Evolutionary conservation across 2,329 filamentous ascomycete genomes (phyloP), one percentile per base, ranked within the genome.

Genomic region (Emmonsia crescens): DNA sequence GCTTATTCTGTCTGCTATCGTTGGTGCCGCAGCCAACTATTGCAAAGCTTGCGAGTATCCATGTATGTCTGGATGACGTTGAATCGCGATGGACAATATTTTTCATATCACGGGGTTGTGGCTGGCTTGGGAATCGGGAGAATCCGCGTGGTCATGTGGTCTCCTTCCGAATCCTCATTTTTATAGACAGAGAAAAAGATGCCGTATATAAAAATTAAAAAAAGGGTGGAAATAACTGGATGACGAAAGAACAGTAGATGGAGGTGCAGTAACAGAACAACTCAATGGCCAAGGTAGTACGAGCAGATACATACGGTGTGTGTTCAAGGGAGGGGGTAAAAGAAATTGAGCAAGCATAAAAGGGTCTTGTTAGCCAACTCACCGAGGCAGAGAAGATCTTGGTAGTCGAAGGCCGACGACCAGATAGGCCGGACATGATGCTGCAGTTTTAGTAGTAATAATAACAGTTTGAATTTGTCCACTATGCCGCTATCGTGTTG

Each of bases 341-440:
- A 46, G 42, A 21, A 59, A 38, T n/a, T 29, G 14, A 62, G 44
- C 19, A 48, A 64, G n/a, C 16, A 56, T 27, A 57, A 60, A 49
- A 60, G 54, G 42, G n/a, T n/a, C n/a, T n/a, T 42, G 57, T 31
- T 36, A 54, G 42, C n/a, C 44, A 48, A 72, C 73, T 72, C 66
- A 74, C 73, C 64, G 70, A 71, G 51, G 71, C 71, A 65, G 71
- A 73, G 60, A 70, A 74, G 63, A 68, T 73, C 65, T 72, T 73
- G 65, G 70, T 68, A n/a, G 69, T 69, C 49, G 70, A 70, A 54
- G 70, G 68, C 61, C 70, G 68, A 52, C 68, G 70, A 60, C 68
- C 66, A 51, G 67, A 67, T 51, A 61, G 61, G 27, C 70, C 69
- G 38, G 69, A 68, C 33, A 71, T 67, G 72, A 74, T 74, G 65